These are phyloP conservation scores for Eragrostis tef DNA, from an alignment of 202 grass and related monocot species.

Conservation along the genomic window DNA sequence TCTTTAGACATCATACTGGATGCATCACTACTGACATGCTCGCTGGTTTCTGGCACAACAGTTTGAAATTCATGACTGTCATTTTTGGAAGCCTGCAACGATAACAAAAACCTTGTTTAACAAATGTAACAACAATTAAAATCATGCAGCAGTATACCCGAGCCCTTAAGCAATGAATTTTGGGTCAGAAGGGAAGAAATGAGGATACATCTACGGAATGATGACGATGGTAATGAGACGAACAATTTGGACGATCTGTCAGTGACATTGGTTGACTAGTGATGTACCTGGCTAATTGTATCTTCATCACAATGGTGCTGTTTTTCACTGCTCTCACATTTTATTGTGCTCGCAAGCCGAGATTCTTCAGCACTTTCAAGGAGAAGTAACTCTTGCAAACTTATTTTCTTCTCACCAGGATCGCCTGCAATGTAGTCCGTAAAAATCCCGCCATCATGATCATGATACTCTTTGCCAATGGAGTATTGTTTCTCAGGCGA, in stretches of 20 bases:
- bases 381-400: slow-evolving; percentile 72
- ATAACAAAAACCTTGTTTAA: slow-evolving; percentile 27
- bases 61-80: slow-evolving; percentile 30
- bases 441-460: slow-evolving; percentile 25
- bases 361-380: slow-evolving; percentile 65
- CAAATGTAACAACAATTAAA: neutral
- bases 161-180: slow-evolving; percentile 27
- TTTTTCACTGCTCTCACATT: slow-evolving; percentile 35
- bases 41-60: slow-evolving; percentile 32
- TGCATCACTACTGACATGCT: slow-evolving; percentile 22
- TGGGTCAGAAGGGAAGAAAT: neutral
- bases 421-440: slow-evolving; percentile 16
- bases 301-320: slow-evolving; percentile 40
- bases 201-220: slow-evolving; percentile 14
- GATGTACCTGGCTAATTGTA: slow-evolving; percentile 55
- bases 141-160: neutral
- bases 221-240: slow-evolving; percentile 7
- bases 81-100: slow-evolving; percentile 52
- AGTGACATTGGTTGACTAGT: slow-evolving; percentile 18
- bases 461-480: slow-evolving; percentile 24
- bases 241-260: slow-evolving; percentile 6
- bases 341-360: slow-evolving; percentile 17
- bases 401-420: slow-evolving; percentile 55
- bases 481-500: slow-evolving; percentile 32
- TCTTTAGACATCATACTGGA: slow-evolving; percentile 42